A percentile compares a stretch with the other conserved stretches of the same genome.
These are phyloP conservation scores for Nepenthes mirabilis DNA, from an alignment of 148 eudicot genomes.

Conservation along the genomic window DNA sequence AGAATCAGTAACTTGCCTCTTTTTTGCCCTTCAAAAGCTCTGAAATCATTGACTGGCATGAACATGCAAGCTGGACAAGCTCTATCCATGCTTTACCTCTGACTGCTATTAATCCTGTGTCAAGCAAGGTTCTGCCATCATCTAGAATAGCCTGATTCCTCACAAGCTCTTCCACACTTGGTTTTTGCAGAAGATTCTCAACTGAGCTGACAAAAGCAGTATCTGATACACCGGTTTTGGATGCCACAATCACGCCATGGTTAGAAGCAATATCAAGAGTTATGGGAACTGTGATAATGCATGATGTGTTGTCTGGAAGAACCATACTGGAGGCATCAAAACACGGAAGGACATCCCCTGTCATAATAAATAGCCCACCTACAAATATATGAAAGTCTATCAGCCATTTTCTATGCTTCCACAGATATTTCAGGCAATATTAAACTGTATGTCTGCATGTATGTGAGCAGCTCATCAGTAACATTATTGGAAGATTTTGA, in stretches of 20 bases:
- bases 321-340: constrained; percentile 86
- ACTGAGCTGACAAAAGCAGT: constrained; percentile 38
- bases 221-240: constrained; percentile 29
- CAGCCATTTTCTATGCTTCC: no score
- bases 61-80: constrained; percentile 66
- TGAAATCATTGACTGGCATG: constrained; percentile 51
- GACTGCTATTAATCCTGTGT: constrained; percentile 94
- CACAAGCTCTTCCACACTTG: constrained; percentile 60
- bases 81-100: constrained; percentile 93
- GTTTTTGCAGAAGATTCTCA: constrained; percentile 91
- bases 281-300: constrained; percentile 94
- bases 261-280: constrained; percentile 92
- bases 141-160: constrained; percentile 67
- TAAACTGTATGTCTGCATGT: no score
- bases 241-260: constrained; percentile 92
- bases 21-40: constrained; percentile 63
- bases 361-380: constrained; percentile 97
- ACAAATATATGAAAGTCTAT: constrained; percentile 6
- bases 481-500: no score
- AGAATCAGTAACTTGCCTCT: constrained; percentile 52
- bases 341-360: constrained; percentile 99
- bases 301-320: constrained; percentile 74
- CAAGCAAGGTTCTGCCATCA: constrained; percentile 96
- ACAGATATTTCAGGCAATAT: no score
- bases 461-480: no score